phyloP scores from a whole-genome alignment of 2,329 filamentous ascomycete genomes.

The Plenodomus tracheiphilus region DNA sequence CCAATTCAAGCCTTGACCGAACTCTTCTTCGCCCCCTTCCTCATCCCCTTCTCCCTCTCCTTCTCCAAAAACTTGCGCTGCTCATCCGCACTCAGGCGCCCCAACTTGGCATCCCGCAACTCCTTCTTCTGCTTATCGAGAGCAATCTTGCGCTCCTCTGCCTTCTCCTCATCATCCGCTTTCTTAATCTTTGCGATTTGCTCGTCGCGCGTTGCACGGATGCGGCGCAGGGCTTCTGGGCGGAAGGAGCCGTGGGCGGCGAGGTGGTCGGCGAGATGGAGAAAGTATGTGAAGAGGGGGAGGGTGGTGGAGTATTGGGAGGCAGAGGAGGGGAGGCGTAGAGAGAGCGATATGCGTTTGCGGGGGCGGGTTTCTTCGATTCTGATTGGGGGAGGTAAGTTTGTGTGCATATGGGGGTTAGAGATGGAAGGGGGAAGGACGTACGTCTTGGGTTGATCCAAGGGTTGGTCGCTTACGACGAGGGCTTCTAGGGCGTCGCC shows the following conservation, averaged over 20 bases:
- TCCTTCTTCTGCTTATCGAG: conserved; percentile 73
- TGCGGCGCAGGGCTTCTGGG: conserved; percentile 81
- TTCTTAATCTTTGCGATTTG: conserved; percentile 79
- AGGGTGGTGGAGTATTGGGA: conserved; percentile 62
- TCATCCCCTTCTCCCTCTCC: conserved; percentile 83
- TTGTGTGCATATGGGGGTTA: neutral
- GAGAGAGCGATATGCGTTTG: conserved; percentile 82
- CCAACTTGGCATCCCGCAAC: conserved; percentile 71
- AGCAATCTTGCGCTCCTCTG: conserved; percentile 60
- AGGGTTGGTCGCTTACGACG: conserved; percentile 85
- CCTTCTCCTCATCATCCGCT: conserved; percentile 71
- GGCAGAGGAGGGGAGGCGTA: conserved; percentile 67
- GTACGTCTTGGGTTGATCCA: conserved; percentile 83
- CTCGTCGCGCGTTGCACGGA: conserved; percentile 78
- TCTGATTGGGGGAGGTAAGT: conserved; percentile 48
- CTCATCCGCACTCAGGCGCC: conserved; percentile 66
- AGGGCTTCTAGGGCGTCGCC: conserved; percentile 79
- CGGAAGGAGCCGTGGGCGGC: conserved; percentile 81
- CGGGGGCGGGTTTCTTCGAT: conserved; percentile 81
- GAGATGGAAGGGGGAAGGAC: conserved; percentile 37
- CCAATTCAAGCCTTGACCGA: conserved; percentile 51
- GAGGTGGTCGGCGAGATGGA: conserved; percentile 82
- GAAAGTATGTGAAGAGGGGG: conserved; percentile 78
- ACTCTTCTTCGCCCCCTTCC: conserved; percentile 67
- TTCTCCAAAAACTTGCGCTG: conserved; percentile 68